Base-by-base conservation (phyloP, 768 basidiomycete species). In the Dentipellis sp. region DNA sequence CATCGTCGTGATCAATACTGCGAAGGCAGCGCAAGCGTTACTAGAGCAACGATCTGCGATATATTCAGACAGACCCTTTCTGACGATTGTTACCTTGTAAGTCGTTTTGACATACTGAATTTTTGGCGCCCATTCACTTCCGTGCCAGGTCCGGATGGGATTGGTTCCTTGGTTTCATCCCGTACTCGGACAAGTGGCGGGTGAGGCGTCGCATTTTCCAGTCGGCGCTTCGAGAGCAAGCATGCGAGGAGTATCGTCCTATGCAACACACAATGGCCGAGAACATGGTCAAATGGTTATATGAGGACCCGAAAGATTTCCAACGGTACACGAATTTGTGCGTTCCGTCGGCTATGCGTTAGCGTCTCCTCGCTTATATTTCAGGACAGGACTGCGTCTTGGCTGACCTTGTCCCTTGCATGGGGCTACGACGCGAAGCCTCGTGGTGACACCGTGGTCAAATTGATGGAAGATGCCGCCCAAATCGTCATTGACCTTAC, bases 21-120 rank as follows among this genome's bases (percentile, higher is more conserved):
- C 48, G 4, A 54, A 63, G 16, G 59, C 53, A 14, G 66, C 63
- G 1, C 57, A 53, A 10, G 68, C 64, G 1, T 56, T 69, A 7
- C 57, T 69, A 22, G 63, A 67, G 19, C 64, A 65, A 50, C 58
- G 65, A 8, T 61, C 60, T 3, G 36, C 55, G 11, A 61, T 66
- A 11, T 67, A 68, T 57, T 66, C 66, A 2, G 66, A 68, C 48
- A 52, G 64, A 19, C 10, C n/a, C 12, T 45, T 19, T 9, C 16
- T 45, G n/a, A 17, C 42, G 42, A 45, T 45, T n/a, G 29, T 29
- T n/a, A 10, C 16, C n/a, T n/a, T 10, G 42, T 45, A n/a, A 45
- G 42, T 14, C 19, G 16, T 17, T n/a, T n/a, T 7, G n/a, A 8
- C 42, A 2, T 11, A 7, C 42, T 45, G 21, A 4, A 29, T 29